Percentiles rank a stretch among this genome's conserved stretches.
Conservation (phyloP, 1,284 basidiomycete species). For the Porodaedalea pini region DNA sequence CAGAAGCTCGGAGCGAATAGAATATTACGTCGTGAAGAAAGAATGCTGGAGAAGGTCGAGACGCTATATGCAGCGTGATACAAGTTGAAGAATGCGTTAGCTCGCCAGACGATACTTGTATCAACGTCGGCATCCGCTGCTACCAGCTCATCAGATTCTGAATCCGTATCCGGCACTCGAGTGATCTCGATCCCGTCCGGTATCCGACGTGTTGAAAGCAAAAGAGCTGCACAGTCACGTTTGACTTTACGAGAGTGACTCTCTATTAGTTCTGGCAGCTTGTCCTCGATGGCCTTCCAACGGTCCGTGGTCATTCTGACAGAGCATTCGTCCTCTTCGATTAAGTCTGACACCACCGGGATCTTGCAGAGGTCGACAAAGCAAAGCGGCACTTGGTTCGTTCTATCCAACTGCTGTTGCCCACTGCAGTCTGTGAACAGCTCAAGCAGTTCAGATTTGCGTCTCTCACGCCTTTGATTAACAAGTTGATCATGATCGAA, state of each 20-base stretch:
- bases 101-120: not conserved
- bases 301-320: constrained; percentile 2
- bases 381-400: not conserved
- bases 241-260: not conserved
- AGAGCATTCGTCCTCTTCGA: not conserved
- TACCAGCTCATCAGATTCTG: too few species aligned
- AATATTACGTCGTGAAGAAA: not conserved
- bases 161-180: too few species aligned
- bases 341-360: not conserved
- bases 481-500: not conserved
- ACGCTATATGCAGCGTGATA: not conserved
- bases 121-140: not conserved
- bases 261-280: not conserved
- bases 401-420: not conserved
- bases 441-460: not conserved
- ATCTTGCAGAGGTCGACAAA: not conserved
- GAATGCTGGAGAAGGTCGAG: not conserved
- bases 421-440: not conserved
- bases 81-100: not conserved
- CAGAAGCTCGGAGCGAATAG: not conserved
- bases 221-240: not conserved
- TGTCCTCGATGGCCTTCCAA: not conserved
- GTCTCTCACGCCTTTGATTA: not conserved
- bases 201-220: not conserved
- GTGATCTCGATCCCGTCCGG: not conserved